phyloP scores from a whole-genome alignment of 306 rosid genomes.

The Sesbania bispinosa region DNA sequence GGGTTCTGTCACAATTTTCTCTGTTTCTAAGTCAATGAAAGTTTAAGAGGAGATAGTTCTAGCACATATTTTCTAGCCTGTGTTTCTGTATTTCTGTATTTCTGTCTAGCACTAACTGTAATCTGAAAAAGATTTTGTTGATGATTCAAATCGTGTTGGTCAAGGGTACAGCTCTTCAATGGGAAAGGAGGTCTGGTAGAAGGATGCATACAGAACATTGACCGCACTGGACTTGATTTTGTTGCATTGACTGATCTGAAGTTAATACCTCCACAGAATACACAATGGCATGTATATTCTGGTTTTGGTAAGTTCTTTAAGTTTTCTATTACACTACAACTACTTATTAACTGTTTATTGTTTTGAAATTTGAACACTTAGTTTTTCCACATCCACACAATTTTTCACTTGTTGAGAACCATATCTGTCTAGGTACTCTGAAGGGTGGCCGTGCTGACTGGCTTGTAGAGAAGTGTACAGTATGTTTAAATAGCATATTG shows the following conservation, averaged over 20 bases:
- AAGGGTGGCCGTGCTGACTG: constrained; percentile 96
- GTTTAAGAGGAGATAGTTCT: background rate
- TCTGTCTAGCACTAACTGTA: background rate
- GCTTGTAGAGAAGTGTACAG: constrained; percentile 97
- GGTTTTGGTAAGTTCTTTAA: constrained; percentile 61
- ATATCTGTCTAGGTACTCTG: constrained; percentile 58
- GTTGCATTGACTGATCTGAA: constrained; percentile 65
- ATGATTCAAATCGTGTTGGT: constrained; percentile 32
- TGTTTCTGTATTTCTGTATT: constrained; percentile 2
- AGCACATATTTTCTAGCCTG: background rate
- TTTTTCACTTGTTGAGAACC: constrained; percentile 22
- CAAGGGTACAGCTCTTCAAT: constrained; percentile 89
- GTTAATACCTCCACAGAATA: constrained; percentile 51
- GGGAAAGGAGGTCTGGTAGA: constrained; percentile 85
- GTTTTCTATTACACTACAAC: background rate
- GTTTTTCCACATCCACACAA: background rate
- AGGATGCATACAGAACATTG: constrained; percentile 66
- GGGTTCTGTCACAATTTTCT: background rate
- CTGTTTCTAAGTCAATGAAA: constrained; percentile 3
- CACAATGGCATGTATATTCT: constrained; percentile 74
- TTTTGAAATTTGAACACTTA: constrained; percentile 12
- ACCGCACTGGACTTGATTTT: constrained; percentile 63
- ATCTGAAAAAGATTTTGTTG: constrained; percentile 6
- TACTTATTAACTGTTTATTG: background rate
- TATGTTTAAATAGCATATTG: constrained; percentile 31